Evolutionary conservation across 2,329 filamentous ascomycete species (phyloP), one percentile per base, ranked within the genome.

Genomic region (Pseudopithomyces chartarum): DNA sequence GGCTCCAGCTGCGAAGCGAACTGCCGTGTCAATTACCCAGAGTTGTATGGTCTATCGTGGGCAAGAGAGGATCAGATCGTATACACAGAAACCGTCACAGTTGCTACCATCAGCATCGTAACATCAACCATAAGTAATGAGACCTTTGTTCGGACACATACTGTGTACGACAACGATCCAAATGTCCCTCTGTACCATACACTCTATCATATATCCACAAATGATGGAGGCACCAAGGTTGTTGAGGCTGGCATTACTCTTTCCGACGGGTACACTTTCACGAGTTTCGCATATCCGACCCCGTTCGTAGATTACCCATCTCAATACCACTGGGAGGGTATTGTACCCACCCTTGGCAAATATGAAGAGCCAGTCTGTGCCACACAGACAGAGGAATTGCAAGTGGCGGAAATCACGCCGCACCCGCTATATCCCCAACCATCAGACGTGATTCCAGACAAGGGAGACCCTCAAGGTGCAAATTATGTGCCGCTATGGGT

Each of bases 341-440:
- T 61, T 2, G 32, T 66, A 1, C 59, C 53, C 36, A 65, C 64
- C 13, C 39, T 48, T 38, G 58, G 60, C 39, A 59, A 64, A 39
- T 39, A 17, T 1, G 52, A 29, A 17, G 39, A 34, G 7, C 40
- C 54, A 19, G 33, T 49, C 29, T 66, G 63, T 46, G 58, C 52
- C 38, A 64, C 63, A 22, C 54, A 57, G 10, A 56, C 57, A 12
- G 55, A 50, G 19, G 47, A 52, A 7, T 55, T 57, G 12, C 22
- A 52, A 23, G 52, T 56, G 19, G 60, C 39, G 12, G 51, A 46
- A 13, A 56, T 64, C 2, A 22, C 36, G 10, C 13, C 46, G n/a
- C 59, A 65, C 40, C 62, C 62, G 13, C 53, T 58, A 32, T 65
- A 66, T 40, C 55, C 57, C 13, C 62, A 65, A 26, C 62, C 62